phyloP scores from a whole-genome alignment of 140 eudicot species.

The Cichorium intybus region DNA sequence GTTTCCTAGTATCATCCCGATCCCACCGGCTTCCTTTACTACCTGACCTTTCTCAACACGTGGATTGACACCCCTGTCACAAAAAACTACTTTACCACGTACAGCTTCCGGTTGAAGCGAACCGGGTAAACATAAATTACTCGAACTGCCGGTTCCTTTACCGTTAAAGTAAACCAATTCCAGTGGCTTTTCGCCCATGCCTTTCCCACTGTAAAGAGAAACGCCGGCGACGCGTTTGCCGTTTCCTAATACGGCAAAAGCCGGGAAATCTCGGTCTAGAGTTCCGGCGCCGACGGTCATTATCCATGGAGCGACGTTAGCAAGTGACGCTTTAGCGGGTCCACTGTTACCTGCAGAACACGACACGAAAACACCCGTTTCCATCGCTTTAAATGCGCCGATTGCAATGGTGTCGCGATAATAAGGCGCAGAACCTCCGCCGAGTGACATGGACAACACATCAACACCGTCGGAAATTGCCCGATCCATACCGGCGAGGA shows the following conservation, averaged over 20 bases:
- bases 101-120: constrained; percentile 53
- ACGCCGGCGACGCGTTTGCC: constrained; percentile 50
- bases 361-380: constrained; percentile 75
- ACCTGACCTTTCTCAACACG: constrained; percentile 83
- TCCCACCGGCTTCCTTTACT: constrained; percentile 73
- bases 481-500: constrained; percentile 77
- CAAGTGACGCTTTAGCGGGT: constrained; percentile 49
- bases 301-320: constrained; percentile 90
- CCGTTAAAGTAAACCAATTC: constrained; percentile 45
- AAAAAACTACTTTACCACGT: constrained; percentile 74
- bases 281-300: constrained; percentile 98
- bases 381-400: constrained; percentile 80
- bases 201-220: constrained; percentile 74
- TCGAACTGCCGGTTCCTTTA: constrained; percentile 22
- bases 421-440: constrained; percentile 75
- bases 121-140: constrained; percentile 67
- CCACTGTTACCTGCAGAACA: constrained; percentile 94
- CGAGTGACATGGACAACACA: constrained; percentile 73
- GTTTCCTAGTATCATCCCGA: constrained; percentile 85
- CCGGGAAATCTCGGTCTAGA: constrained; percentile 83
- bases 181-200: constrained; percentile 61
- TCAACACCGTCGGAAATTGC: constrained; percentile 83
- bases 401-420: constrained; percentile 70
- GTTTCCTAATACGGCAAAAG: constrained; percentile 49
- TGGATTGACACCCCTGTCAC: constrained; percentile 80